These are phyloP conservation scores for Isabelozyma gotoi DNA, from an alignment of 805 yeast species.

Conservation along the genomic window DNA sequence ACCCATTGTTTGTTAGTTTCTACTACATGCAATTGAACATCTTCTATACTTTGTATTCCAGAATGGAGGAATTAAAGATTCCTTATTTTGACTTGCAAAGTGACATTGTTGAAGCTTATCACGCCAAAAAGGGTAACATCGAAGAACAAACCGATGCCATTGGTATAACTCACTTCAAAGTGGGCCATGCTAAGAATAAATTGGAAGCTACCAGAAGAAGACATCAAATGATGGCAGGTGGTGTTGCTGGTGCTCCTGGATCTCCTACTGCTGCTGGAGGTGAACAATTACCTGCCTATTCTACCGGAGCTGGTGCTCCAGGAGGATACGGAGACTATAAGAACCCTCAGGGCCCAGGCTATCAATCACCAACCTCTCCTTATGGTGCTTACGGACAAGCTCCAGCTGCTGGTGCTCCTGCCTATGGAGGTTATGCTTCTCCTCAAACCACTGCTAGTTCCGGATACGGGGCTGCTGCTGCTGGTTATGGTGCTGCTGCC, in stretches of 20 bases:
- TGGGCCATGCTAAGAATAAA: slow-evolving; percentile 84
- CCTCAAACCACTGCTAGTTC: slow-evolving; percentile 5
- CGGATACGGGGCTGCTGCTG: slow-evolving; percentile 12
- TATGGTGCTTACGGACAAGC: slow-evolving; percentile 14
- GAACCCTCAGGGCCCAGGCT: slow-evolving; percentile 12
- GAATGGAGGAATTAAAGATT: slow-evolving; percentile 94
- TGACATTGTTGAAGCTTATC: slow-evolving; percentile 81
- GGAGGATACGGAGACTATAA: slow-evolving; percentile 7
- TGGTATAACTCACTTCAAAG: slow-evolving; percentile 86
- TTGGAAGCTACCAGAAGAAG: slow-evolving; percentile 80
- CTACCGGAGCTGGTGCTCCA: slow-evolving; percentile 23
- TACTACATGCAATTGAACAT: slow-evolving; percentile 98
- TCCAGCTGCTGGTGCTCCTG: slow-evolving; percentile 13
- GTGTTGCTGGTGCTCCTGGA: slow-evolving; percentile 17
- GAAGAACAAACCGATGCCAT: slow-evolving; percentile 88
- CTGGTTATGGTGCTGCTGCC: slow-evolving; percentile 10
- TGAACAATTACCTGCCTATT: slow-evolving; percentile 34
- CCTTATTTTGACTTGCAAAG: slow-evolving; percentile 88
- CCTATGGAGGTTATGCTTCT: slow-evolving; percentile 12
- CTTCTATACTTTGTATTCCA: slow-evolving; percentile 85
- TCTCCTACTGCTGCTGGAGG: slow-evolving; percentile 12
- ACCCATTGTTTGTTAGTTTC: slow-evolving; percentile 89
- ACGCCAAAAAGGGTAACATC: slow-evolving; percentile 80
- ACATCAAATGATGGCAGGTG: slow-evolving; percentile 49
- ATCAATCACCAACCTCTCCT: slow-evolving; percentile 4